A percentile compares a stretch with the other conserved stretches of the same genome.
Conservation (phyloP, 2,329 filamentous ascomycete genomes). For the Pseudomassariella vexata region DNA sequence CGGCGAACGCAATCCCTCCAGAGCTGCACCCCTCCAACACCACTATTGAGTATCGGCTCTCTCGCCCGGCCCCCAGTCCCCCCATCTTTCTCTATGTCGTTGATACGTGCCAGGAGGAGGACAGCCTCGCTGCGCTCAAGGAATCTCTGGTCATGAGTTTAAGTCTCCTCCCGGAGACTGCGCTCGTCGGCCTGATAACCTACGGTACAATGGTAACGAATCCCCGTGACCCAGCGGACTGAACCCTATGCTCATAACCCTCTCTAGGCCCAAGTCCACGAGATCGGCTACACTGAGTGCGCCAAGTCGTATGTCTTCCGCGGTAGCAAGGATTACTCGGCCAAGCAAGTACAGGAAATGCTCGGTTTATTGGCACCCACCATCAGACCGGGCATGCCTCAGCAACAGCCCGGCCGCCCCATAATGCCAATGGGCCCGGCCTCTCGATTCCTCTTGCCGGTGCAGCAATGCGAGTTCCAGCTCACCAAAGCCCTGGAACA, state of each 20-base stretch:
- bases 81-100: slow-evolving; percentile 86
- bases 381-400: slow-evolving; percentile 67
- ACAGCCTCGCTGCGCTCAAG: slow-evolving; percentile 75
- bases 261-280: slow-evolving; percentile 83
- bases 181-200: slow-evolving; percentile 77
- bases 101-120: slow-evolving; percentile 83
- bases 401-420: slow-evolving; percentile 68
- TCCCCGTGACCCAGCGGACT: neutral
- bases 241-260: no score
- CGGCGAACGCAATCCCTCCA: slow-evolving; percentile 72
- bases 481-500: slow-evolving; percentile 94
- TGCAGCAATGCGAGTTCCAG: slow-evolving; percentile 94
- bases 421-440: slow-evolving; percentile 73
- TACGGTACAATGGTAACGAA: slow-evolving; percentile 81
- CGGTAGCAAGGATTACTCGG: slow-evolving; percentile 95
- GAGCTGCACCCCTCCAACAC: slow-evolving; percentile 78
- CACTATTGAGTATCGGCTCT: slow-evolving; percentile 83
- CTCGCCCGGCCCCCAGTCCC: slow-evolving; percentile 75
- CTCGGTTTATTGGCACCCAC: slow-evolving; percentile 72
- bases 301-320: slow-evolving; percentile 98
- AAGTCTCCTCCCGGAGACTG: slow-evolving; percentile 74
- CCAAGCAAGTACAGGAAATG: slow-evolving; percentile 99
- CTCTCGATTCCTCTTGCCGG: slow-evolving; percentile 85
- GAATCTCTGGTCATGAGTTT: slow-evolving; percentile 84
- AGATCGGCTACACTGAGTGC: slow-evolving; percentile 96